Percentiles rank a stretch among this genome's conserved stretches.
Evolutionary conservation across 202 grass and related monocot genomes (phyloP).

Genomic region (Hordeum pubiflorum): DNA sequence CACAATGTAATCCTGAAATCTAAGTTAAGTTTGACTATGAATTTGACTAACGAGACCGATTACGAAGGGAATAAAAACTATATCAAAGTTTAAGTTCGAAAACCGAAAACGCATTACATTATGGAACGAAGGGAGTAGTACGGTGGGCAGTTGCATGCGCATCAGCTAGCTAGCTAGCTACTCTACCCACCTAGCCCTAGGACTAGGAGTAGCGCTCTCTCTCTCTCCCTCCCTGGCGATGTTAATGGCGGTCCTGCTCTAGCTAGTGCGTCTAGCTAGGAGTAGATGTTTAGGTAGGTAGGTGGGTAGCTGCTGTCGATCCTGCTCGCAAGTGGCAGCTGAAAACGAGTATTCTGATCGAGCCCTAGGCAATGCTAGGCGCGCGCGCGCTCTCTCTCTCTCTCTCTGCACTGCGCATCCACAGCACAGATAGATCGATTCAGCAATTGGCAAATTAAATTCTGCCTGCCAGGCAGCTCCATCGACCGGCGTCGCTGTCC

Average conservation of each 20-base stretch:
- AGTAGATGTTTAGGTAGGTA: neutral
- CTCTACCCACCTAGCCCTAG: neutral
- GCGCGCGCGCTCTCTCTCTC: too few relatives aligned
- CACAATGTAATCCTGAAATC: too few relatives aligned
- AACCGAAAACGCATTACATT: too few relatives aligned
- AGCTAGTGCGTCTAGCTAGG: neutral
- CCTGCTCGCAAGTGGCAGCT: neutral
- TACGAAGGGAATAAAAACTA: too few relatives aligned
- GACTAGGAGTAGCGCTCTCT: neutral
- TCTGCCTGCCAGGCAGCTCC: neutral
- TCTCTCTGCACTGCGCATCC: neutral
- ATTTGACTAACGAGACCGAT: too few relatives aligned
- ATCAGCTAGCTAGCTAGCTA: neutral
- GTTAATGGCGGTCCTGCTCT: neutral
- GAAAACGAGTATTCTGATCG: neutral
- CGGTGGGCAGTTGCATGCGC: neutral
- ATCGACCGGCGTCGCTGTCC: neutral
- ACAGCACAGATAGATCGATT: neutral
- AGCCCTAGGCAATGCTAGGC: neutral
- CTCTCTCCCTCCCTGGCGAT: neutral
- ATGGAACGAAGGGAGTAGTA: too few relatives aligned
- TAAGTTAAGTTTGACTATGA: too few relatives aligned
- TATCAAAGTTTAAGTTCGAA: too few relatives aligned
- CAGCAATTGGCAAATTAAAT: neutral
- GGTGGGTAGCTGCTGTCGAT: neutral